A percentile compares a stretch with the other conserved stretches of the same genome.
These are phyloP conservation scores for Cupressus sempervirens DNA, from an alignment of 75 land plant species.

Conservation along the genomic window DNA sequence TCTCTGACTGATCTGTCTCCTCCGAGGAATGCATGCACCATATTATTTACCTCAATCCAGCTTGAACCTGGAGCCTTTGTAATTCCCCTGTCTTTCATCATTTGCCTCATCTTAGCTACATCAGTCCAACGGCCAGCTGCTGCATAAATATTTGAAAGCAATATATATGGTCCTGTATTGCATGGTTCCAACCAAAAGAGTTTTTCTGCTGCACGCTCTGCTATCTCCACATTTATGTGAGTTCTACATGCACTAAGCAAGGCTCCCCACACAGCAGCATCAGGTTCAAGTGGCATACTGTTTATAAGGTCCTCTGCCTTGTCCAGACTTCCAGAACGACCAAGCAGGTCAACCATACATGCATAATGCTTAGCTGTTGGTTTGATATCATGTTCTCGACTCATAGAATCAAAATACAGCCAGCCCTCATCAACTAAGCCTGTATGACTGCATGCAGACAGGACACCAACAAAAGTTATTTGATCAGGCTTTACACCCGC, in stretches of 20 bases:
- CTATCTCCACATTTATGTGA: slow-evolving; percentile 2
- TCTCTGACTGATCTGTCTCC: slow-evolving; percentile 11
- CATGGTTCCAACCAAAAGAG: slow-evolving; percentile 15
- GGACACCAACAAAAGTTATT: slow-evolving; percentile 11
- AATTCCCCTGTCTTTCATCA: slow-evolving; percentile 20
- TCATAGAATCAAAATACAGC: slow-evolving; percentile 20
- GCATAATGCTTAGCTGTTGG: slow-evolving; percentile 15
- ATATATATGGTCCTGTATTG: background rate
- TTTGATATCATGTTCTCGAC: background rate
- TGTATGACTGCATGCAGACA: slow-evolving; percentile 18
- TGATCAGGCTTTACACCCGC: slow-evolving; percentile 14
- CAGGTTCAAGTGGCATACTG: slow-evolving; percentile 17
- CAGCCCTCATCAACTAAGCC: slow-evolving; percentile 18
- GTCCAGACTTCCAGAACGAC: slow-evolving; percentile 12
- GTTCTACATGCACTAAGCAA: slow-evolving; percentile 24
- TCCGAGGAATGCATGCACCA: slow-evolving; percentile 17
- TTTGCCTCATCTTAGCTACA: slow-evolving; percentile 11
- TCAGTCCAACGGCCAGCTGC: background rate
- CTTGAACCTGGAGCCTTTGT: slow-evolving; percentile 15
- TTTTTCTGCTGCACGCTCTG: slow-evolving; percentile 9
- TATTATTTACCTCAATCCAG: slow-evolving; percentile 22
- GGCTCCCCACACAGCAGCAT: slow-evolving; percentile 11
- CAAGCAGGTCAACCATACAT: slow-evolving; percentile 24
- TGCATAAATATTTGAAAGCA: slow-evolving; percentile 23
- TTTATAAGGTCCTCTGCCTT: slow-evolving; percentile 17